Base-by-base conservation (phyloP, 2,329 filamentous ascomycete species). In the Chrysoporthe cubensis region DNA sequence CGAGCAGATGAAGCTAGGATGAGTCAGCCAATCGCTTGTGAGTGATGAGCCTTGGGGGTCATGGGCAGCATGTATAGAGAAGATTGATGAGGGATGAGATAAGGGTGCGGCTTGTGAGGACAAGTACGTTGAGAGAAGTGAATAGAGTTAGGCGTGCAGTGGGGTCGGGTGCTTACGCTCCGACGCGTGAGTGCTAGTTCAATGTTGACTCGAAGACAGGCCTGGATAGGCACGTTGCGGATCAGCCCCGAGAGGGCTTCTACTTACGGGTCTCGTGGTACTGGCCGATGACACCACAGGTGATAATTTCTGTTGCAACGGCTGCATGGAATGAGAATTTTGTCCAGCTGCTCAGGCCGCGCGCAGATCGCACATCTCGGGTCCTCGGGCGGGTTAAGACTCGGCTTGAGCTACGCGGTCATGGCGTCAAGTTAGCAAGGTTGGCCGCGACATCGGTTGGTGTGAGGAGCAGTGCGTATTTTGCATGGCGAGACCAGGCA, bases 221-320 rank as follows among this genome's bases (percentile, higher is more conserved):
- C 14, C 56, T 60, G n/a, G 37, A 44, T 16, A 44, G n/a, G 40
- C 21, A 16, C 16, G 8, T 57, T 26, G n/a, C 18, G 18, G n/a
- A 21, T 42, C 13, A 43, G 14, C 21, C 7, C n/a, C 37, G 18
- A 26, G 21, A 32, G 18, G 32, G 26, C 4, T n/a, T 40, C 9
- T 14, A 65, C 63, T 72, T 32, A 68, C 34, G 65, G 59, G 21
- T 67, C 66, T 44, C 62, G 66, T 18, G 73, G 71, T 46, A 67
- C 46, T 9, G 73, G 72, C 56, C 62, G 66, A 58, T 75, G 71
- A 60, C 74, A 76, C 58, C 71, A 70, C 21, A 71, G 66, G 63
- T 76, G 74, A 65, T 73, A 75, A 48, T 61, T 67, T 58, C 69
- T 68, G 46, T 13, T 46, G 69, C 74, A 75, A n/a, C 21, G 61